Base-by-base conservation (phyloP, 78 protist genomes). In the Chrysochromulina parva region DNA sequence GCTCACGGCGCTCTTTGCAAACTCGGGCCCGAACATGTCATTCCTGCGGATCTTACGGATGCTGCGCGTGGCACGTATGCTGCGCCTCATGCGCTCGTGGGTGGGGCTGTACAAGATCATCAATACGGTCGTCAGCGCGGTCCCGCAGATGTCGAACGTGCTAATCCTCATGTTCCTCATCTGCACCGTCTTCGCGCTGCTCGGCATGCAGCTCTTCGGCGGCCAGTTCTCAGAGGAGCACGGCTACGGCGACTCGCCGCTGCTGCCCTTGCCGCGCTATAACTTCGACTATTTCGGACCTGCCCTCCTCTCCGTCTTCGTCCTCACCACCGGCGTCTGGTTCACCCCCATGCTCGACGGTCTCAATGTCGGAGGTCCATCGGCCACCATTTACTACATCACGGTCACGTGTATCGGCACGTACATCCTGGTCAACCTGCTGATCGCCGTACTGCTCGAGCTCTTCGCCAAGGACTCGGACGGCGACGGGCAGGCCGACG, bases 201-300 rank as follows among this genome's bases (percentile, higher is more conserved):
- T 91, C 28, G 93, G 93, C 50, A 91, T 91, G 93, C 76, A 67
- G 69, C 65, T 85, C 28, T 91, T 86, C 87, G 93, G 93, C 52
- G 86, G 74, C 10, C 47, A 3, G 14, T 73, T 89, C 73, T 5
- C 19, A 5, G 16, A 3, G 48, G 2, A 26, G 0, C 20, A 1
- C 57, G 57, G 16, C n/a, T 1, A 1, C 54, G 86, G n/a, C 86
- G 59, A 48, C 17, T 20, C 71, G 4, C 71, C 71, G 16, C 28
- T 20, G 28, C 28, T 19, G 71, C 62, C 62, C 6, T 11, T 47
- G 55, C 81, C 81, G 9, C 85, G 85, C 14, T 38, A 0, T 2
- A 5, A 90, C 88, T 90, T 90, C 74, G 88, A 59, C 69, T 24
- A 88, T 71, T 54, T 76, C 52, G 0, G 13, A 14, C 54, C 55